A percentile compares a stretch with the other conserved stretches of the same genome.
phyloP scores from a whole-genome alignment of 257 asterid species.

The Solanum appendiculatum region DNA sequence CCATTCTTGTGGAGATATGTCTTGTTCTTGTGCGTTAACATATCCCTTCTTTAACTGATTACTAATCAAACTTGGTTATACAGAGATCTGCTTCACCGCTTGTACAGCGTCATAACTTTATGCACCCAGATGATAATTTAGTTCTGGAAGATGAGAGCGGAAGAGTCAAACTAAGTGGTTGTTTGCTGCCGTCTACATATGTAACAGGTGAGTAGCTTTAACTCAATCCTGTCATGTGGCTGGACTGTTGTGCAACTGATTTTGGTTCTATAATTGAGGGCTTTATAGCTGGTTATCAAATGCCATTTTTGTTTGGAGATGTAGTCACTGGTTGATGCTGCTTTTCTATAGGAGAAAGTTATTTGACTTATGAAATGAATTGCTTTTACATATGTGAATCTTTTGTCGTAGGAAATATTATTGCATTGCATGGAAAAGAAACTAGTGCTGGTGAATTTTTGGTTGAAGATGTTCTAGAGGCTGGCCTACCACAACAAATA shows the following conservation, averaged over 20 bases:
- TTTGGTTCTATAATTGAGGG: not conserved
- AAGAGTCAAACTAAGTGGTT: slow-evolving; percentile 77
- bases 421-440: slow-evolving; percentile 85
- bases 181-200: slow-evolving; percentile 52
- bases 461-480: slow-evolving; percentile 79
- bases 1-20: not conserved
- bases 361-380: not conserved
- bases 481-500: slow-evolving; percentile 84
- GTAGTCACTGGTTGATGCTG: not conserved
- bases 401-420: slow-evolving; percentile 50
- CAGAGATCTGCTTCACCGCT: slow-evolving; percentile 80
- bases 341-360: not conserved
- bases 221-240: not conserved
- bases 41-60: not conserved
- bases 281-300: not conserved
- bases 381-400: slow-evolving; percentile 2
- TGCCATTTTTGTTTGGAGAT: not conserved
- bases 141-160: slow-evolving; percentile 95
- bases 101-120: slow-evolving; percentile 61
- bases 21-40: not conserved
- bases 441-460: slow-evolving; percentile 72
- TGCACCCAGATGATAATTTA: slow-evolving; percentile 67
- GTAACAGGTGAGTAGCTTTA: slow-evolving; percentile 61
- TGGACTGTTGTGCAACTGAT: not conserved
- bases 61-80: slow-evolving; percentile 3